Percentiles rank a stretch among this genome's conserved stretches.
These are phyloP conservation scores for Globisporangium paddicum DNA, from an alignment of 352 stramenopile genomes.

Conservation along the genomic window DNA sequence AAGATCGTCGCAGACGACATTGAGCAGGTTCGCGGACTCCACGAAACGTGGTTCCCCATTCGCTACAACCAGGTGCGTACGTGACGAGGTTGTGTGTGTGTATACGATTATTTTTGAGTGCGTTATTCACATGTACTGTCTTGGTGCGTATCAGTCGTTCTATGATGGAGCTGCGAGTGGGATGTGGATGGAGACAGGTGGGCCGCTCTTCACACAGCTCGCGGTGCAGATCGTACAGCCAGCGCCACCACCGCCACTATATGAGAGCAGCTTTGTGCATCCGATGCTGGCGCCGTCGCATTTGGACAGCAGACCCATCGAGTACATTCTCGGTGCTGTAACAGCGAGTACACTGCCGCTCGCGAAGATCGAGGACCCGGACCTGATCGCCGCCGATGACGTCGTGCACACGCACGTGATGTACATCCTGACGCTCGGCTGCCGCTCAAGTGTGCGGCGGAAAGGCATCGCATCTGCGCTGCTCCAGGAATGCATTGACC, in stretches of 20 bases:
- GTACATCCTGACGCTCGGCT: slow-evolving; percentile 97
- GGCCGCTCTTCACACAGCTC: slow-evolving; percentile 88
- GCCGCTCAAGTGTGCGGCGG: slow-evolving; percentile 73
- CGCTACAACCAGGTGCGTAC: slow-evolving; percentile 85
- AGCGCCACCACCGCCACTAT: slow-evolving; percentile 7
- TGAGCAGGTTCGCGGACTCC: slow-evolving; percentile 86
- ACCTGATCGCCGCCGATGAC: slow-evolving; percentile 49
- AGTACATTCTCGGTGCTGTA: slow-evolving; percentile 85
- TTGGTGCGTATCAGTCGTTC: slow-evolving; percentile 56
- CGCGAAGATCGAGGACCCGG: slow-evolving; percentile 59
- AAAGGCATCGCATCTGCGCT: slow-evolving; percentile 90
- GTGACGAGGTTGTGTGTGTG: not conserved
- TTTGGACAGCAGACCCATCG: not conserved
- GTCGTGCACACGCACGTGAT: slow-evolving; percentile 84
- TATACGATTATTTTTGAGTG: too few species aligned
- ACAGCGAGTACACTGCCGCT: slow-evolving; percentile 86
- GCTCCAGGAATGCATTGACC: slow-evolving; percentile 85
- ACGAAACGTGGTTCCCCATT: slow-evolving; percentile 97
- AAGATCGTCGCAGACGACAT: slow-evolving; percentile 81
- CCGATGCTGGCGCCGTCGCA: not conserved
- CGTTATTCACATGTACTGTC: too few species aligned
- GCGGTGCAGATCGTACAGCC: slow-evolving; percentile 49
- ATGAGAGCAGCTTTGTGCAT: not conserved
- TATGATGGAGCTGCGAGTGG: slow-evolving; percentile 89
- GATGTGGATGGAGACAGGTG: slow-evolving; percentile 83